Evolutionary conservation across 805 yeast species (phyloP), one percentile per base, ranked within the genome.

Genomic region (Candida jianshihensis): DNA sequence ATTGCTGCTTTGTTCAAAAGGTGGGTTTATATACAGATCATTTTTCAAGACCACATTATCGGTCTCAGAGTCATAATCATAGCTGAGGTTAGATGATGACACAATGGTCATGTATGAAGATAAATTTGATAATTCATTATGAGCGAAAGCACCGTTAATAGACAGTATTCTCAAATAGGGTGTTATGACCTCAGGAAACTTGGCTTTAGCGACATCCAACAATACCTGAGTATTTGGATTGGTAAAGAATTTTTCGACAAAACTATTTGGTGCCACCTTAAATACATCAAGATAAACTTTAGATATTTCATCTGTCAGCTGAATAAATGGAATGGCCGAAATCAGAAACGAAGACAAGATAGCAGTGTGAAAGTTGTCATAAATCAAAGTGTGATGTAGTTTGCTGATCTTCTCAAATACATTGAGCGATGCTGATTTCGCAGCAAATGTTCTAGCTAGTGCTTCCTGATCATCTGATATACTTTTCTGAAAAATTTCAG

Each of bases 61-160:
- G 9, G 76, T 60, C 27, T 71, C 71, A 14, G 64, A 68, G 30
- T 70, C 73, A 6, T 54, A 43, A 30, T 70, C 71, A 51, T 68
- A 68, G 31, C 63, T 63, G 33, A 63, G 43, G 43, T 65, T 65
- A n/a, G 61, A 53, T 21, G 63, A 43, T 20, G 64, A 59, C 5
- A 64, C 42, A 31, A 63, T 54, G 31, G 71, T 66, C 68, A 85
- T 78, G 51, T 75, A 87, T 0, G 94, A 75, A 30, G 65, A 63
- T 48, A 88, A 56, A 15, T 66, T 63, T 12, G 66, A 59, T 44
- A 88, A 63, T 42, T 81, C 84, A 37, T 71, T 73, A 39, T 71
- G 64, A 0, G 95, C 92, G 49, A 80, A 73, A 26, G 71, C 72
- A 1, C 81, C 77, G 47, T 83, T 82, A 20, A 78, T 70, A 9